Base-by-base conservation (phyloP, 1,139 yeast genomes). In the Pichia cactophila region DNA sequence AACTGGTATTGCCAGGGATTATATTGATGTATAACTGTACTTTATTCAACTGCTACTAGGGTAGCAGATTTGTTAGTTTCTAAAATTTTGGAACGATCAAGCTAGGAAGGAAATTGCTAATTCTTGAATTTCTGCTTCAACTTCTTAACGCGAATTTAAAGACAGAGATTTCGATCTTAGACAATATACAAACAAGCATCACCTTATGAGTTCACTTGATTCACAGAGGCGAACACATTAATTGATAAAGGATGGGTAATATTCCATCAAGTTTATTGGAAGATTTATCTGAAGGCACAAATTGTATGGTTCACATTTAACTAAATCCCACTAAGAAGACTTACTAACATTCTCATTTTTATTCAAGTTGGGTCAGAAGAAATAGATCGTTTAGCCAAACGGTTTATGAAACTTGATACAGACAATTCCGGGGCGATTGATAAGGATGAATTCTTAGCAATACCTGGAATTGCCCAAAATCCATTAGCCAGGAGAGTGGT, bases 371-470 rank as follows among this genome's bases (percentile, higher is more conserved):
- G 86, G 54, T 77, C 84, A 48, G 96, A 88, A 56, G 99, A 94
- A 64, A 86, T 94, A 48, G 95, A 90, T 64, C 75, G 98, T 54
- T 73, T 94, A 54, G 80, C 96, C 54, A 89, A 89, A 63, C 73
- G 98, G 57, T 94, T 94, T 66, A 86, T 90, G 95, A 94, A 94
- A 64, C 72, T 94, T 47, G 99, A 94, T 67, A 83, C 85, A 56
- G 97, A 94, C 65, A 85, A 90, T 48, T 82, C 90, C 3, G 98
- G 98, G 1, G 83, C 95, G 23, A 86, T 94, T 43, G 97, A 92
- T 54, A 85, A 85, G 58, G 81, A 80, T 46, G 98, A 94, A 68
- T 92, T 94, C 62, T 73, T 90, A 61, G 80, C 90, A 3, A 90
- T 94, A 45, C 98, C 98, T 0, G 97, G 97, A 0, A 88, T 94